These are phyloP conservation scores for Amphicarpaea edgeworthii DNA, from an alignment of 306 rosid species.

Conservation along the genomic window DNA sequence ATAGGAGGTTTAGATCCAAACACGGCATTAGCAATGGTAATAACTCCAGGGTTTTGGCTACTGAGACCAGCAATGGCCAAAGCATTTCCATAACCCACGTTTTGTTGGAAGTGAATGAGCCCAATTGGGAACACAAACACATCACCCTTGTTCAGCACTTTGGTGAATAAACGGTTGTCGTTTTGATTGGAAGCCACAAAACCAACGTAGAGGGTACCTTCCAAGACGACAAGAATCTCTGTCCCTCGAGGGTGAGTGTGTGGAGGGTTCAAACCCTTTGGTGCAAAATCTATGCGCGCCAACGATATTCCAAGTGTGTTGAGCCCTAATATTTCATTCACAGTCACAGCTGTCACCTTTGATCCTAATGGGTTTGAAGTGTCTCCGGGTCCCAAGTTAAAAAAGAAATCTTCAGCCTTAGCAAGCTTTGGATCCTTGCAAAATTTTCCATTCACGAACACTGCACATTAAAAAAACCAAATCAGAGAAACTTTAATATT, in stretches of 20 bases:
- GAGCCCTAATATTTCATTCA: constrained; percentile 41
- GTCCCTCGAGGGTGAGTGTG: constrained; percentile 51
- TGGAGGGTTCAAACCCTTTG: constrained; percentile 45
- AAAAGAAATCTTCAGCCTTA: constrained; percentile 39
- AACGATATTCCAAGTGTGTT: constrained; percentile 52
- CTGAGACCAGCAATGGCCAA: constrained; percentile 47
- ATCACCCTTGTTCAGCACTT: constrained; percentile 48
- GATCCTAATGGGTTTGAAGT: constrained; percentile 47
- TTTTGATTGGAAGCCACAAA: constrained; percentile 44
- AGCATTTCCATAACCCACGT: constrained; percentile 45
- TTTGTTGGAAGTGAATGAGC: constrained; percentile 31
- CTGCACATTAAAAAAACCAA: constrained; percentile 11
- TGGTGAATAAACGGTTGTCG: constrained; percentile 41
- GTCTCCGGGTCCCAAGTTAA: constrained; percentile 30
- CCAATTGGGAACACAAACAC: constrained; percentile 51
- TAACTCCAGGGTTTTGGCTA: constrained; percentile 51
- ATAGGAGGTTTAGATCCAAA: constrained; percentile 59
- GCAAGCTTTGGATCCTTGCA: constrained; percentile 50
- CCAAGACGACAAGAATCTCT: constrained; percentile 44
- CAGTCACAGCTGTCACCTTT: constrained; percentile 16
- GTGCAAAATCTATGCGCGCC: constrained; percentile 49
- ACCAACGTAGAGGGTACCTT: constrained; percentile 48
- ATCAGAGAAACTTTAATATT: neutral
- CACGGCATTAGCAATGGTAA: constrained; percentile 46
- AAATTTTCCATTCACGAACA: constrained; percentile 47